Evolutionary conservation across 768 basidiomycete species (phyloP).

Genomic region (Paxillus rubicundulus): DNA sequence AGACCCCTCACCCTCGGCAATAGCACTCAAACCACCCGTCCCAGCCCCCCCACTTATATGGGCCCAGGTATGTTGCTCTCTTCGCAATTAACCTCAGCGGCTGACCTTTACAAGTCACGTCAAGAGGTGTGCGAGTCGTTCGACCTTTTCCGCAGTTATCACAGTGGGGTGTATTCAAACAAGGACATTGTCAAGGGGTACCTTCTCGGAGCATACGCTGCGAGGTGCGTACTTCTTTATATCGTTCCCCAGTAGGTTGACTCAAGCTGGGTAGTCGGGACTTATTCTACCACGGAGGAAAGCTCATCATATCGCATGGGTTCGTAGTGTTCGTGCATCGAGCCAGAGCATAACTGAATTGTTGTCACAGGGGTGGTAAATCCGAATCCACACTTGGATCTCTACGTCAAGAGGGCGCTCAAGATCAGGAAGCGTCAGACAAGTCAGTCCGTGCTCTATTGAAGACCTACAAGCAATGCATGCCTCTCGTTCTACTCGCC

Average conservation of each 20-base stretch:
- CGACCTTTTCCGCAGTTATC: constrained; percentile 66
- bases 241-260: constrained; percentile 4
- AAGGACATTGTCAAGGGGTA: constrained; percentile 69
- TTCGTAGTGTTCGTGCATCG: constrained; percentile 31
- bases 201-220: constrained; percentile 67
- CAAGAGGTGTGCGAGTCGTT: constrained; percentile 84
- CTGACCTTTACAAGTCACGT: constrained; percentile 51
- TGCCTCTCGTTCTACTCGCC: constrained; percentile 67
- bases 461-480: constrained; percentile 48
- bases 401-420: constrained; percentile 44
- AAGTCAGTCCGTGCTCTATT: constrained; percentile 70
- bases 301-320: constrained; percentile 83
- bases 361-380: constrained; percentile 56
- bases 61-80: constrained; percentile 38
- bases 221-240: constrained; percentile 44
- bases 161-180: constrained; percentile 72
- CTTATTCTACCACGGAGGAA: constrained; percentile 59
- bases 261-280: constrained; percentile 54
- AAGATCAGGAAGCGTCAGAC: constrained; percentile 67
- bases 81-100: background rate
- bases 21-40: constrained; percentile 22
- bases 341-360: constrained; percentile 1
- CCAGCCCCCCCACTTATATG: constrained; percentile 39
- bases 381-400: constrained; percentile 52
- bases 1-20: background rate